Conservation (phyloP, 1,284 basidiomycete species). For the Trametes sp. region DNA sequence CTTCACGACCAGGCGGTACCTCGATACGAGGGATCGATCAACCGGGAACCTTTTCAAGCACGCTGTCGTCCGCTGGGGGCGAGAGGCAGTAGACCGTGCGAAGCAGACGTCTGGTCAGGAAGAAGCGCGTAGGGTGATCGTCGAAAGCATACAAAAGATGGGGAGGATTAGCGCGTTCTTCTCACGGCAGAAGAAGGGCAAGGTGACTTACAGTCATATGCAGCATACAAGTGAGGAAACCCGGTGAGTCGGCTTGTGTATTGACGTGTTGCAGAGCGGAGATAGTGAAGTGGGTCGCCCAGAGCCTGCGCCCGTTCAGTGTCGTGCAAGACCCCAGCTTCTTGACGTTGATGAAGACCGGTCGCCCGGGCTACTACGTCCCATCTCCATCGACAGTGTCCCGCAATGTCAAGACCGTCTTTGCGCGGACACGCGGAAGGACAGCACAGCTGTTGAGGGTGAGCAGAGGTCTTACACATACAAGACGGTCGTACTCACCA, state of each 20-base stretch:
- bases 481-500: neutral
- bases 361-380: conserved; percentile 29
- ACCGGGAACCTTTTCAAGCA: neutral
- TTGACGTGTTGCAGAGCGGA: conserved; percentile 12
- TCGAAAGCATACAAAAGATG: neutral
- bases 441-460: conserved; percentile 9
- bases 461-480: too few species aligned
- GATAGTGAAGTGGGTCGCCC: conserved; percentile 27
- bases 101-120: neutral
- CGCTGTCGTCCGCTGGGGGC: neutral
- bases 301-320: conserved; percentile 28
- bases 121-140: neutral
- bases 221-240: conserved; percentile 27
- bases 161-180: neutral
- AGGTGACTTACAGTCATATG: conserved; percentile 22
- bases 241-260: too few species aligned
- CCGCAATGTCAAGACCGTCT: conserved; percentile 18
- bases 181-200: conserved; percentile 7
- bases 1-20: neutral
- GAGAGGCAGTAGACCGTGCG: neutral
- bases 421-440: neutral
- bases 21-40: neutral
- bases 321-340: conserved; percentile 32
- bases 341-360: conserved; percentile 32
- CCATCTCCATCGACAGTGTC: conserved; percentile 30